Evolutionary conservation across 1,139 yeast species (phyloP), one percentile per base, ranked within the genome.

Genomic region (Tardiomyces depauwii): DNA sequence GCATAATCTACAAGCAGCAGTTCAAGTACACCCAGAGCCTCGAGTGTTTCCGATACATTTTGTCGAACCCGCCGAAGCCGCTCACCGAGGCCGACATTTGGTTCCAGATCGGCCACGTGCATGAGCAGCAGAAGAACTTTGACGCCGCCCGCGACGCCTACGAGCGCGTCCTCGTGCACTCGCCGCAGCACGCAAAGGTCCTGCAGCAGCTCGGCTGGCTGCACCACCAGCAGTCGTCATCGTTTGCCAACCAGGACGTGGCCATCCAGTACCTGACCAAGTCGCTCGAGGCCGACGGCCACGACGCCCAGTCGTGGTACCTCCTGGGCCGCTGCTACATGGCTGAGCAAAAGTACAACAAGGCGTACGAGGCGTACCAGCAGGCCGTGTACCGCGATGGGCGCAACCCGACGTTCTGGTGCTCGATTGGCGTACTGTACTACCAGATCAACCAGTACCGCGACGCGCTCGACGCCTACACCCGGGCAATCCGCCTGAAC

Each of bases 361-460:
- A 93, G 45, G 97, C 98, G 2, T 91, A 91, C 65, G 97, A 91
- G 62, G 94, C 97, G 0, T 91, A 91, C 75, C 98, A 91, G 68
- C 97, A 89, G 64, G 98, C 98, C 7, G 98, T 91, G 47, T 91
- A 91, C 65, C 77, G 96, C 51, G 98, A 91, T 64, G 83, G 94
- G 30, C 76, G 96, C 61, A 91, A 91, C 64, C 97, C 98, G 48
- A 91, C 96, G 1, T 91, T 91, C 70, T 91, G 98, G 98, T 91
- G 98, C 65, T 87, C 96, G 28, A 91, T 91, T 61, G 98, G 98
- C 63, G 97, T 91, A 11, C 73, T 91, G 51, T 91, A 91, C 68
- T 91, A 89, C 65, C 96, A 91, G 66, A 89, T 91, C 51, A 80
- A 93, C 47, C 98, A 91, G 67, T 91, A 86, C 68, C 77, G 96